These are phyloP conservation scores for Biancaea sappan DNA, from an alignment of 306 rosid species.

Conservation along the genomic window DNA sequence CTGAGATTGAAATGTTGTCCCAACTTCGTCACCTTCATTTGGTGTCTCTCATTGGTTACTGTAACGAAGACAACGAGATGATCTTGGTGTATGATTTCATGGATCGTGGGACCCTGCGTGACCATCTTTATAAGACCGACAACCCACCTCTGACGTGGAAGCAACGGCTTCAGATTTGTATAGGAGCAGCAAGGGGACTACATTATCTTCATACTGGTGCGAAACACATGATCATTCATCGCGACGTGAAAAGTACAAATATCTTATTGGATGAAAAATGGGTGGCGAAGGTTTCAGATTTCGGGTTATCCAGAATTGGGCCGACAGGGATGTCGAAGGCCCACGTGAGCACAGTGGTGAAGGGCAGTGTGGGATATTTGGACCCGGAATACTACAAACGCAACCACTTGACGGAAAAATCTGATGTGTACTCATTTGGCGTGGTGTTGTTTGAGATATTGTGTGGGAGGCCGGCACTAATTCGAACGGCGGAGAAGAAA, in stretches of 20 bases:
- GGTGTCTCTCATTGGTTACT: constrained; percentile 46
- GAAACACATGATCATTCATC: constrained; percentile 44
- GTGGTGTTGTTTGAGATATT: constrained; percentile 23
- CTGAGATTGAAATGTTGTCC: constrained; percentile 54
- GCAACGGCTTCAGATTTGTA: constrained; percentile 36
- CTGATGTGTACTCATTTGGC: constrained; percentile 30
- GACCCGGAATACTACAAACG: constrained; percentile 40
- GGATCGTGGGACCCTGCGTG: constrained; percentile 32
- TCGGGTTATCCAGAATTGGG: constrained; percentile 44
- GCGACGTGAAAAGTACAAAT: constrained; percentile 50
- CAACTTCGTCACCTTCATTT: constrained; percentile 46
- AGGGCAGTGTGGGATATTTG: constrained; percentile 32
- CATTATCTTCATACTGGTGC: constrained; percentile 46
- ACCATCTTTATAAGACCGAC: constrained; percentile 8
- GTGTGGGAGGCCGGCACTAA: constrained; percentile 8
- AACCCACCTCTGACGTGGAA: constrained; percentile 33
- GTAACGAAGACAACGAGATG: constrained; percentile 40
- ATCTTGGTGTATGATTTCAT: constrained; percentile 49
- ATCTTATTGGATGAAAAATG: constrained; percentile 48
- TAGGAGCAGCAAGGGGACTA: constrained; percentile 35
- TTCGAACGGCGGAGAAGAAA: constrained; percentile 10
- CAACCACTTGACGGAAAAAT: constrained; percentile 8
- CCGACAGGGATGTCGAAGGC: constrained; percentile 22
- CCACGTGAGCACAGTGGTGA: constrained; percentile 40
- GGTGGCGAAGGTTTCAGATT: constrained; percentile 53